A percentile compares a stretch with the other conserved stretches of the same genome.
Conservation (phyloP, 2,329 filamentous ascomycete genomes). For the Aspergillus amoenus region DNA sequence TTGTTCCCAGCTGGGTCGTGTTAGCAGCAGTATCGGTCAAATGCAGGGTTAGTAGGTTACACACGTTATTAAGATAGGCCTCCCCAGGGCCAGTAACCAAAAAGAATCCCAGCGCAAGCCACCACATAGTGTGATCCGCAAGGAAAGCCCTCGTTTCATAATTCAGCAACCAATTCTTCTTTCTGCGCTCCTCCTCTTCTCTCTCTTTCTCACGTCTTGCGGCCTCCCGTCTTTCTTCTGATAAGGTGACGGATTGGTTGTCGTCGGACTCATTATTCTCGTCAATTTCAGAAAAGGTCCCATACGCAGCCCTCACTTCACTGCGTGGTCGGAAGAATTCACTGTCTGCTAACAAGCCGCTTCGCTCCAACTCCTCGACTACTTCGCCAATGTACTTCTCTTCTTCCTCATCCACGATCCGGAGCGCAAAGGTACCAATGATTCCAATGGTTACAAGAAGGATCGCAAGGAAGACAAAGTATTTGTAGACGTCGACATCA, state of each 20-base stretch:
- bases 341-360: conserved; percentile 71
- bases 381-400: conserved; percentile 81
- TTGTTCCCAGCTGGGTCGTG: conserved; percentile 66
- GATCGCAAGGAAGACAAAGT: conserved; percentile 80
- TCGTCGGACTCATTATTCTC: conserved; percentile 42
- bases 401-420: conserved; percentile 76
- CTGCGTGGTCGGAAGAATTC: conserved; percentile 64
- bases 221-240: conserved; percentile 32
- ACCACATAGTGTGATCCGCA: conserved; percentile 92
- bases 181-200: conserved; percentile 59
- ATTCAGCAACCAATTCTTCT: conserved; percentile 89
- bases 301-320: conserved; percentile 45
- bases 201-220: conserved; percentile 41
- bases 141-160: conserved; percentile 85
- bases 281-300: conserved; percentile 42
- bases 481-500: conserved; percentile 73
- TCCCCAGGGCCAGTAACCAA: conserved; percentile 94
- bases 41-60: not conserved
- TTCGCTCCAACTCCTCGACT: conserved; percentile 86
- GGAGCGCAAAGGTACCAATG: conserved; percentile 70
- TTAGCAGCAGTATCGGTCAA: not conserved
- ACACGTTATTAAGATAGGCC: conserved; percentile 88
- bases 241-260: conserved; percentile 28
- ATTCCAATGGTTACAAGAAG: conserved; percentile 70
- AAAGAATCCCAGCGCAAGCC: conserved; percentile 85